Conservation (phyloP, 2,329 filamentous ascomycete genomes). For the Beauveria sp. region DNA sequence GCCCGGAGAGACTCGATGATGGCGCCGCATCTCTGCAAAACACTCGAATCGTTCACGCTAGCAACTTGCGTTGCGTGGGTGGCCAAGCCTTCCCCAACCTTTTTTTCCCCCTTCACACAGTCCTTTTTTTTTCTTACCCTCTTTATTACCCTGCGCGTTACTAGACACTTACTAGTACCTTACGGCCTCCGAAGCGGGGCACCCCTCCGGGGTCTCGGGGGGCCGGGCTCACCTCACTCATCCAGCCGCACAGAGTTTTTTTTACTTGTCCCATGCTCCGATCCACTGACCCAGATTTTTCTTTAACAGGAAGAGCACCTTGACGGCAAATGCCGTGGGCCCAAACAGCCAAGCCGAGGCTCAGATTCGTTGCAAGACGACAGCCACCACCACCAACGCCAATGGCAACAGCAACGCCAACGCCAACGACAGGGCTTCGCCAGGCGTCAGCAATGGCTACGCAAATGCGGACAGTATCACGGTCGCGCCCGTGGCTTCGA, state of each 20-base stretch:
- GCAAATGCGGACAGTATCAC: constrained; percentile 2
- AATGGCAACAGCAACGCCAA: constrained; percentile 18
- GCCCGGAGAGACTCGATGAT: constrained; percentile 5
- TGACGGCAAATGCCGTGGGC: constrained; percentile 30
- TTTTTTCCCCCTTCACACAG: background rate
- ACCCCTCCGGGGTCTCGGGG: background rate
- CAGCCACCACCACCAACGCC: constrained; percentile 20
- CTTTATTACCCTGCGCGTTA: background rate
- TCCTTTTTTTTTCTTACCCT: background rate
- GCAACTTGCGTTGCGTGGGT: background rate
- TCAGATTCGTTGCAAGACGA: constrained; percentile 32
- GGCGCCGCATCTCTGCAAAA: background rate
- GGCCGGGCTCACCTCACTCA: background rate
- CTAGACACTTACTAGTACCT: background rate
- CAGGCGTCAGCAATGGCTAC: constrained; percentile 1
- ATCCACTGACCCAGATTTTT: constrained; percentile 17
- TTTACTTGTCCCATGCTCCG: background rate
- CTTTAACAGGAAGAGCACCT: constrained; percentile 36
- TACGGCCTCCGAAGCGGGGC: constrained; percentile 7
- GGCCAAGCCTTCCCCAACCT: constrained; percentile 1
- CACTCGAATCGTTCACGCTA: background rate
- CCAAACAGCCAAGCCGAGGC: constrained; percentile 36
- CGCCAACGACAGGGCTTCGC: background rate
- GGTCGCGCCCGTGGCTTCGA: constrained; percentile 18
- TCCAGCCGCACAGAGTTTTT: background rate